Evolutionary conservation across 2,329 filamentous ascomycete genomes (phyloP).

Genomic region (Sordariomycetes sp.): DNA sequence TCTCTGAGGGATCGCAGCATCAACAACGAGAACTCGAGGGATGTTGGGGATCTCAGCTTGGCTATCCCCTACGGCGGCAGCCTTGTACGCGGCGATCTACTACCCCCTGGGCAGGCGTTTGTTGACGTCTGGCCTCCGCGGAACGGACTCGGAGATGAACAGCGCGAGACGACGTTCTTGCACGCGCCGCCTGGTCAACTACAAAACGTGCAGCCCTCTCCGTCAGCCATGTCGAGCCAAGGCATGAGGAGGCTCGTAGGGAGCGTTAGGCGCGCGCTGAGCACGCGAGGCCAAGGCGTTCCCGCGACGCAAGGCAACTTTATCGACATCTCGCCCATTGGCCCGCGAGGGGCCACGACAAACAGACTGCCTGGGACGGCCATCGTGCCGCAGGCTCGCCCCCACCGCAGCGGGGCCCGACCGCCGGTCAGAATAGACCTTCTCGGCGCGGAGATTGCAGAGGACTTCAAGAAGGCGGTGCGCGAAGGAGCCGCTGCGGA

Average conservation of each 20-base stretch:
- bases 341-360: conserved; percentile 37
- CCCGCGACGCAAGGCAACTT: conserved; percentile 32
- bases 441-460: conserved; percentile 63
- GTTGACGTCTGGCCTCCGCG: conserved; percentile 51
- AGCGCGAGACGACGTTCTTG: conserved; percentile 41
- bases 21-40: conserved; percentile 34
- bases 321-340: conserved; percentile 32
- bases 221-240: conserved; percentile 51
- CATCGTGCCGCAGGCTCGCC: conserved; percentile 41
- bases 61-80: conserved; percentile 63
- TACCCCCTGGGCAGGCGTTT: conserved; percentile 71
- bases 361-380: conserved; percentile 47
- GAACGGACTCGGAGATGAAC: conserved; percentile 27
- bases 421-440: conserved; percentile 62
- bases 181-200: conserved; percentile 21
- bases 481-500: conserved; percentile 45
- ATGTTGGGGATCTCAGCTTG: conserved; percentile 27
- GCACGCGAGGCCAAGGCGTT: conserved; percentile 37
- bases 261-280: conserved; percentile 71
- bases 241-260: conserved; percentile 80
- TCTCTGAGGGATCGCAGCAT: conserved; percentile 58
- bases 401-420: conserved; percentile 24
- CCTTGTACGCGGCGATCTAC: conserved; percentile 73
- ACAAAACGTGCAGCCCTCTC: conserved; percentile 31
- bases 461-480: conserved; percentile 67